Evolutionary conservation across 1,284 basidiomycete genomes (phyloP), one percentile per base, ranked within the genome.

Genomic region (Clitocybe nebularis): DNA sequence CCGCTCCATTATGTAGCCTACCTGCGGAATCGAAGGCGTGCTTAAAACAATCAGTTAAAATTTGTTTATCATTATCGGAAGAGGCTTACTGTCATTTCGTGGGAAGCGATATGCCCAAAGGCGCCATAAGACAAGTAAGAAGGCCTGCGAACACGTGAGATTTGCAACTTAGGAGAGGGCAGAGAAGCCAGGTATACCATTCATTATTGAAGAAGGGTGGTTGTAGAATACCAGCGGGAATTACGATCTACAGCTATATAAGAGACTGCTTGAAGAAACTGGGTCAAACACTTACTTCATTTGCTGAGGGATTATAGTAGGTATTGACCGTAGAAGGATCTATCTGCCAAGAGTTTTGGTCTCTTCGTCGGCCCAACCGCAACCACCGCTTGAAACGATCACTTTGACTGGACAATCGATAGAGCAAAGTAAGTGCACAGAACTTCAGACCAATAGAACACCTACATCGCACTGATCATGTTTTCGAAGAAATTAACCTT

Each of bases 21-120:
- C 95, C 95, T 32, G 88, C 76, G 44, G 93, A 93, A 65, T 97
- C 94, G 52, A 97, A 96, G 1, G 92, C 92, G 58, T 97, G 93
- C 77, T 91, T 35, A 42, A 41, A 21, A 25, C 7, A 46, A 7
- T 14, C 17, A 17, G 19, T 32, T 16, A 14, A 11, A 5, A 21
- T 22, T 10, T n/a, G 4, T 25, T 23, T 7, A 17, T 8, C 6
- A 7, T 32, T 6, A 33, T 34, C 17, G 26, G 4, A 24, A 25
- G 10, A 33, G 23, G 24, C 76, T 51, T 51, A 86, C 87, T 21
- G 85, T 90, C 38, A 96, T 69, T 61, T 96, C 93, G 59, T 96
- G 93, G 0, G 90, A 79, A 8, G 92, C 92, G 10, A 94, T 84
- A 38, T 86, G 81, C 16, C 92, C 93, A 57, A 96, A 94, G 1